Evolutionary conservation across 306 rosid species (phyloP), one percentile per base, ranked within the genome.

Genomic region (Sesbania bispinosa): DNA sequence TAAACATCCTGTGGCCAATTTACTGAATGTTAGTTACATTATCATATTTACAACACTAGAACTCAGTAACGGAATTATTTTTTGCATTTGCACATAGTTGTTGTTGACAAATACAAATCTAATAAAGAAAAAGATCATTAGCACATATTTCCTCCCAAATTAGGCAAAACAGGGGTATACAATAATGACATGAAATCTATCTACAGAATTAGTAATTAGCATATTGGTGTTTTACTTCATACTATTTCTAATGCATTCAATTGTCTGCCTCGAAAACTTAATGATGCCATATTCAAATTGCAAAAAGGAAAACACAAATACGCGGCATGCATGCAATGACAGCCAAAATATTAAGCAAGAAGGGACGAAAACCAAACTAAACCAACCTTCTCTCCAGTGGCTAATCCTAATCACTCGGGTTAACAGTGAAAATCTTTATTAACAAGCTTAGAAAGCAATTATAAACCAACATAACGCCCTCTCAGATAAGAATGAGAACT

Each of bases 1-100:
- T 5, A 93, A 55, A 38, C 90, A 86, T 50, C 98, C 98, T 93
- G 80, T 33, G 6, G 20, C 11, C 2, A 46, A 51, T 3, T 7
- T 46, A 5, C 19, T 11, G 55, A 30, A 58, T 10, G 65, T 92
- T 64, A 87, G 39, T 54, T 23, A 27, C 64, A 52, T n/a, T 15
- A 73, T 62, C 62, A 50, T n/a, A n/a, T n/a, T n/a, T n/a, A n/a
- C 47, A 24, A 39, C 7, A 62, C 13, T 5, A 11, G 1, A 54
- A 70, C 50, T 7, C 29, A 0, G 0, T 11, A 66, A 29, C 2
- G 14, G 8, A 71, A 57, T 50, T 39, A 41, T 32, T 18, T 9
- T 62, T 11, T 15, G 32, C 55, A 46, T 10, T 59, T 29, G 23
- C 60, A 50, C 6, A 35, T 27, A 11, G 9, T 18, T 26, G 2